Base-by-base conservation (phyloP, 305 asterid species). In the Fraxinus baroniana region DNA sequence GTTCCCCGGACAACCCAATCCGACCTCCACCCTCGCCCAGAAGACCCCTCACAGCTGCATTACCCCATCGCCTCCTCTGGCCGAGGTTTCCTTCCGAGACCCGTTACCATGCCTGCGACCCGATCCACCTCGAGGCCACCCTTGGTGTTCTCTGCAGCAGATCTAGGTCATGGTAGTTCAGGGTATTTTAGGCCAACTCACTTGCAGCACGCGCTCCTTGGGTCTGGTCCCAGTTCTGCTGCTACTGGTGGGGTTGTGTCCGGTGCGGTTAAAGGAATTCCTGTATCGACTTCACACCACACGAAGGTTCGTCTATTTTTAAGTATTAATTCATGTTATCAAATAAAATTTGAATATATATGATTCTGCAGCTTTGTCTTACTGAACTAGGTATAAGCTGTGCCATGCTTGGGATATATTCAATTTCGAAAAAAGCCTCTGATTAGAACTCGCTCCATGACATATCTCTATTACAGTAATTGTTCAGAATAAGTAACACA, bases 41-140 rank as follows among this genome's bases (percentile, higher is more conserved):
- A 82, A 68, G 90, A 90, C 76, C 87, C 91, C 3, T 79, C 92
- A 20, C 88, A 85, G 74, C 84, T 90, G 87, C 92, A 87, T 37
- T 90, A 92, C 81, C 97, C 96, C 0, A 84, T 93, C 17, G 90
- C 94, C 62, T 89, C 95, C 41, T 90, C 95, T 17, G 94, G 94
- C 15, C 90, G 95, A 1, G 93, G 94, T 0, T 89, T 84, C 81
- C 78, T 91, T 76, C 44, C 91, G 22, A 85, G 91, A 20, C 88
- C 94, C 49, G 84, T 85, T 1, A 46, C 85, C 30, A 2, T 83
- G 77, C 85, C 88, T 5, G 85, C 87, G 37, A 36, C 57, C 78
- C 81, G 88, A 15, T 80, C 87, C 66, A 41, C 85, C 32, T 75
- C 85, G 22, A 81, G 91, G 46, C 91, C 94, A 33, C 86, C 90